Percentiles rank a stretch among this genome's conserved stretches.
Conservation (phyloP, 2,329 filamentous ascomycete species). For the Aureobasidium sp. region DNA sequence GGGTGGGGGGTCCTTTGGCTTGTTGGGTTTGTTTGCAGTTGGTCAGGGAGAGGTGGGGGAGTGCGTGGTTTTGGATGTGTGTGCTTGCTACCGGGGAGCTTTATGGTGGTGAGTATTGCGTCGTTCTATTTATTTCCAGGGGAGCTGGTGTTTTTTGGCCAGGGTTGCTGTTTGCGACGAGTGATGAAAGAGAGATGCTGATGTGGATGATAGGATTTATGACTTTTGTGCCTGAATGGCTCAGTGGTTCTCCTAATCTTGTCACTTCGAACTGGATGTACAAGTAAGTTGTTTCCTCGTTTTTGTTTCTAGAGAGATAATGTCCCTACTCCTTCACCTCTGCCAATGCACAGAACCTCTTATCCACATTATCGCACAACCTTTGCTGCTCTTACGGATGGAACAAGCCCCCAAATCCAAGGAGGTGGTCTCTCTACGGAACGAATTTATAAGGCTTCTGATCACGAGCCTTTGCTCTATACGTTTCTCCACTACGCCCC, state of each 20-base stretch:
- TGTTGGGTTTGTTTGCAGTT: constrained; percentile 45
- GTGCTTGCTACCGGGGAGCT: constrained; percentile 54
- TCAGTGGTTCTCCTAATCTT: constrained; percentile 48
- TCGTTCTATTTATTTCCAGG: not conserved
- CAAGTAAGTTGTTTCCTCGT: constrained; percentile 30
- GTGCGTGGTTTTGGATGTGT: constrained; percentile 48
- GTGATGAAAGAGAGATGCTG: not conserved
- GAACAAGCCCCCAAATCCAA: not conserved
- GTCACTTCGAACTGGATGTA: constrained; percentile 53
- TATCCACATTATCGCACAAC: not conserved
- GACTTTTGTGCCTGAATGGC: constrained; percentile 58
- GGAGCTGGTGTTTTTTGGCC: not conserved
- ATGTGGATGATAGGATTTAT: constrained; percentile 43
- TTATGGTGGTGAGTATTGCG: constrained; percentile 43
- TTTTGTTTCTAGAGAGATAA: not conserved
- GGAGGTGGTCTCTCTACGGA: not conserved
- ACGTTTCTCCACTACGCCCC: too few relatives aligned
- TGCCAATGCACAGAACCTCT: not conserved
- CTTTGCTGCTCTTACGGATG: not conserved
- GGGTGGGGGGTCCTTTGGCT: constrained; percentile 49
- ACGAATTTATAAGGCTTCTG: not conserved
- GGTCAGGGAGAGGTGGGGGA: constrained; percentile 26
- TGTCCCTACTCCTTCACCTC: not conserved
- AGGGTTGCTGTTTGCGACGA: not conserved
- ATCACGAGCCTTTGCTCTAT: not conserved